These are phyloP conservation scores for Euryodendron excelsum DNA, from an alignment of 148 eudicot genomes.

Conservation along the genomic window DNA sequence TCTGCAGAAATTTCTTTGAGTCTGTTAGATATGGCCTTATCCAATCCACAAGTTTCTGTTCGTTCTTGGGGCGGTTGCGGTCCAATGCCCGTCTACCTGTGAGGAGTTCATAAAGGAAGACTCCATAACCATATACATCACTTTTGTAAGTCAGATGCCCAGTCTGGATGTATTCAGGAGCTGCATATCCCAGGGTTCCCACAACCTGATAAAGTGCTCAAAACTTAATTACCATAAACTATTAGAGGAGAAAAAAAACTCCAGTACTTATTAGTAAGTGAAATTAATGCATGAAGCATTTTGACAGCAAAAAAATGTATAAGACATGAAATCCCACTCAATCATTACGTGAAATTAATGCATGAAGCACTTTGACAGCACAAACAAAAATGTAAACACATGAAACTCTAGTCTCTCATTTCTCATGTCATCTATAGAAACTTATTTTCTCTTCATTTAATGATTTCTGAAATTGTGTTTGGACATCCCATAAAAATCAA, in stretches of 20 bases:
- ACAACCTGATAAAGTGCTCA: slow-evolving; percentile 53
- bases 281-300: not conserved
- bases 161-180: slow-evolving; percentile 91
- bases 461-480: not conserved
- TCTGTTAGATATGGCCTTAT: slow-evolving; percentile 75
- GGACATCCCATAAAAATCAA: not conserved
- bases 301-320: not conserved
- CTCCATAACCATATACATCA: slow-evolving; percentile 92
- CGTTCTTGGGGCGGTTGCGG: slow-evolving; percentile 71
- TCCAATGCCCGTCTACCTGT: slow-evolving; percentile 88
- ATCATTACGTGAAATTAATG: no score
- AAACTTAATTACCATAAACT: not conserved
- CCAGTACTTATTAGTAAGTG: not conserved
- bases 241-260: not conserved
- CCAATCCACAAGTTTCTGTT: slow-evolving; percentile 89
- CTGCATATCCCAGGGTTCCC: slow-evolving; percentile 94
- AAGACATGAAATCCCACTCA: not conserved
- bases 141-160: slow-evolving; percentile 89
- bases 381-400: no score
- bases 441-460: not conserved
- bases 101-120: slow-evolving; percentile 88
- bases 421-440: not conserved
- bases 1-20: slow-evolving; percentile 58
- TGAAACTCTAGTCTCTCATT: no score
- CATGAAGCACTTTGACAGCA: no score